Evolutionary conservation across 441 rosid genomes (phyloP).

Genomic region (Gossypium lobatum): DNA sequence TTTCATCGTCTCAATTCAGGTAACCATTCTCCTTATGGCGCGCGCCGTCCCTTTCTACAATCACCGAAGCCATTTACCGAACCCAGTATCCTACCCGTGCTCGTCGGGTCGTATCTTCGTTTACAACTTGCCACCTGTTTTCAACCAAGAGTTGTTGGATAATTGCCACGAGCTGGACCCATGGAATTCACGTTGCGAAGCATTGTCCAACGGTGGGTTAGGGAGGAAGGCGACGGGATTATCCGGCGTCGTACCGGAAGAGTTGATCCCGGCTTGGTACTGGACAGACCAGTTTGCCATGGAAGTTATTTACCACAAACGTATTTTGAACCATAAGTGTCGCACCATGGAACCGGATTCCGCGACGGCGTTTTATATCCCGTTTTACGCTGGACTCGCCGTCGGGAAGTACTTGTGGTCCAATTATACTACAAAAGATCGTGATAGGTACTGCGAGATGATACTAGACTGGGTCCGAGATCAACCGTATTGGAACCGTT

Average conservation of each 20-base stretch:
- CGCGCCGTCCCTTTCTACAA: conserved; percentile 46
- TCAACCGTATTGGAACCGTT: conserved; percentile 53
- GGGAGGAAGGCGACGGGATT: conserved; percentile 54
- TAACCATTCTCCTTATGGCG: conserved; percentile 48
- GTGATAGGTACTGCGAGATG: conserved; percentile 64
- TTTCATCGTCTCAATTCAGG: conserved; percentile 48
- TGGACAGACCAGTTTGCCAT: conserved; percentile 86
- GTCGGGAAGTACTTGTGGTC: conserved; percentile 76
- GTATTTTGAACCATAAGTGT: conserved; percentile 67
- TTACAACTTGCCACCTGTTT: conserved; percentile 60
- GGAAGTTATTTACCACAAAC: conserved; percentile 70
- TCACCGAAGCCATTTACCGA: conserved; percentile 22
- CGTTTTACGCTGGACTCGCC: conserved; percentile 89
- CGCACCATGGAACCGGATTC: conserved; percentile 55
- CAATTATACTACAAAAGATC: conserved; percentile 44
- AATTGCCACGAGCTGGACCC: conserved; percentile 73
- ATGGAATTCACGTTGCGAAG: conserved; percentile 82
- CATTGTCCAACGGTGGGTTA: conserved; percentile 59
- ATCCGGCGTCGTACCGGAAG: conserved; percentile 43
- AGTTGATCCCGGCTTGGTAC: conserved; percentile 66
- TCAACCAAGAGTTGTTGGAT: conserved; percentile 53
- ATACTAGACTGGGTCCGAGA: conserved; percentile 55
- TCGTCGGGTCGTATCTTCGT: conserved; percentile 55
- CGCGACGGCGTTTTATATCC: conserved; percentile 78
- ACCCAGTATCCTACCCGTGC: conserved; percentile 38